Evolutionary conservation across 2,329 filamentous ascomycete genomes (phyloP).

Genomic region (Lecanosticta acicola): DNA sequence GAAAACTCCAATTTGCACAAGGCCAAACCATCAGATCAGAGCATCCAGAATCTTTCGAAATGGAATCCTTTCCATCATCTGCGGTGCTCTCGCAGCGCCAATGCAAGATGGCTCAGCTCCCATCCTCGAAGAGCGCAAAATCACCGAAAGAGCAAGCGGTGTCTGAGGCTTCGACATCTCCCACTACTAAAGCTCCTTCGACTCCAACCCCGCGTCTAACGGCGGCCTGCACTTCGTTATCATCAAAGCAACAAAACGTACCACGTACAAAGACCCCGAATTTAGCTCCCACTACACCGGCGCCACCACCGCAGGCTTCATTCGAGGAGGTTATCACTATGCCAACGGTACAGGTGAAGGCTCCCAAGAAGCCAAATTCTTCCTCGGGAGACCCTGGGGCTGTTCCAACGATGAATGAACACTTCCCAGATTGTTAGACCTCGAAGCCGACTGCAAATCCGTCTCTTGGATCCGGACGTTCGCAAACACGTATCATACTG

Average conservation of each 20-base stretch:
- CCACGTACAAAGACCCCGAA: slow-evolving; percentile 14
- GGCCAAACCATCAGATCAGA: not conserved
- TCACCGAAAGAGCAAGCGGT: slow-evolving; percentile 10
- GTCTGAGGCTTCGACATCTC: slow-evolving; percentile 34
- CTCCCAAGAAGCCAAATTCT: slow-evolving; percentile 49
- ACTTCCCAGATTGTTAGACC: slow-evolving; percentile 53
- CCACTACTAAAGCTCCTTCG: slow-evolving; percentile 30
- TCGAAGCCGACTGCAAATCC: slow-evolving; percentile 46
- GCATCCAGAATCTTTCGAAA: not conserved
- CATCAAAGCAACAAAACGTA: slow-evolving; percentile 27
- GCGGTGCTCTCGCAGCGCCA: slow-evolving; percentile 8
- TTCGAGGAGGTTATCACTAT: slow-evolving; percentile 55
- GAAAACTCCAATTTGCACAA: too few relatives aligned
- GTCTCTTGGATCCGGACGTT: slow-evolving; percentile 52
- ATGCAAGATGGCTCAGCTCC: not conserved
- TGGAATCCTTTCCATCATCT: slow-evolving; percentile 5
- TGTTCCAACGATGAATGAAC: slow-evolving; percentile 52
- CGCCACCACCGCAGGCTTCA: slow-evolving; percentile 48
- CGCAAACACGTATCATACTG: slow-evolving; percentile 45
- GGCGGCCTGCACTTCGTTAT: slow-evolving; percentile 33
- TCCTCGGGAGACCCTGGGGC: slow-evolving; percentile 49
- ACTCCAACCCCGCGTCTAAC: slow-evolving; percentile 31
- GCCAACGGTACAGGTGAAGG: slow-evolving; percentile 44
- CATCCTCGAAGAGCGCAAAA: slow-evolving; percentile 1
- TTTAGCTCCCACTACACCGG: slow-evolving; percentile 48